These are phyloP conservation scores for Yueomyces sinensis DNA, from an alignment of 805 yeast species.

Conservation along the genomic window DNA sequence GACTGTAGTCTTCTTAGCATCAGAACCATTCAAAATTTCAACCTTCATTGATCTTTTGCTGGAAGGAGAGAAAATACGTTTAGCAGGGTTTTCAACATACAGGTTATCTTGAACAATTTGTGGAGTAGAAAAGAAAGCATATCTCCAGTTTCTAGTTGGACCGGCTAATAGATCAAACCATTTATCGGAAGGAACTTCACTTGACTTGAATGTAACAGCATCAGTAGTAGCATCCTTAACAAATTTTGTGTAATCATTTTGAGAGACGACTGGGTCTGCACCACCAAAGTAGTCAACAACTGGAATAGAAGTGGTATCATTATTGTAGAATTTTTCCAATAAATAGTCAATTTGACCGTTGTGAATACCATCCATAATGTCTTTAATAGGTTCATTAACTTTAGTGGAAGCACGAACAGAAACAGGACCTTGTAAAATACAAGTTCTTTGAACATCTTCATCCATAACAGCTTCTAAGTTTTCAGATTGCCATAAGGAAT, in stretches of 20 bases:
- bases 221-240: conserved; percentile 15
- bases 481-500: conserved; percentile 98
- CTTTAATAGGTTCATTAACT: conserved; percentile 87
- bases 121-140: conserved; percentile 69
- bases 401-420: conserved; percentile 84
- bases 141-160: conserved; percentile 68
- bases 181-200: conserved; percentile 25
- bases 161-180: conserved; percentile 88
- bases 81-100: conserved; percentile 68
- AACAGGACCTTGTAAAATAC: conserved; percentile 97
- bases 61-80: conserved; percentile 66
- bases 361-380: conserved; percentile 78
- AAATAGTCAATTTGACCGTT: conserved; percentile 73
- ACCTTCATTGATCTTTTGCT: conserved; percentile 37
- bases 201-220: not conserved
- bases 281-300: conserved; percentile 84
- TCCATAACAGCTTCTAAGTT: conserved; percentile 91
- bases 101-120: conserved; percentile 77
- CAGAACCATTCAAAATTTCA: conserved; percentile 42
- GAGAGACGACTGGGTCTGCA: conserved; percentile 33
- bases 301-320: conserved; percentile 65
- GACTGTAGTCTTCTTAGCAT: conserved; percentile 43
- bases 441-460: conserved; percentile 96
- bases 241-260: conserved; percentile 1
- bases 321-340: conserved; percentile 54